These are phyloP conservation scores for Tulasnella sp. DNA, from an alignment of 768 basidiomycete genomes.

Conservation along the genomic window DNA sequence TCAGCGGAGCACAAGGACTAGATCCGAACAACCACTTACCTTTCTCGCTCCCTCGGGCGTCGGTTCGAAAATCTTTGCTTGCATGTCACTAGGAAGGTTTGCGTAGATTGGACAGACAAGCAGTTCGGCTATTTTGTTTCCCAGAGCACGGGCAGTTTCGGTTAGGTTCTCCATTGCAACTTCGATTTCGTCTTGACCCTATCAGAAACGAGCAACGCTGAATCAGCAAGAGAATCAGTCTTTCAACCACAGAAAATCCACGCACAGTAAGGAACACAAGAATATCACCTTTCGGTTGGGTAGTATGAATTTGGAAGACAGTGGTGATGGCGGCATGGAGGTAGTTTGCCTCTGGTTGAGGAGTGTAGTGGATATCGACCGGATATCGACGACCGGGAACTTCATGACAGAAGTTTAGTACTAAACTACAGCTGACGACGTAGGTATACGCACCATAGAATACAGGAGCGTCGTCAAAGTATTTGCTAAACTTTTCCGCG, in stretches of 20 bases:
- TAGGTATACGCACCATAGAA: constrained; percentile 67
- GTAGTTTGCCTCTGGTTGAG: constrained; percentile 98
- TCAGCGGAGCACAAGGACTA: neutral
- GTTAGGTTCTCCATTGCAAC: constrained; percentile 91
- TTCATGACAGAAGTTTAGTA: constrained; percentile 23
- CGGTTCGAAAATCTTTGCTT: constrained; percentile 98
- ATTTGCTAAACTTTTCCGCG: constrained; percentile 94
- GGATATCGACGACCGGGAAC: constrained; percentile 96
- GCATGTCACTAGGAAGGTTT: constrained; percentile 98
- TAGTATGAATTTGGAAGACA: constrained; percentile 97
- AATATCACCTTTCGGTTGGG: constrained; percentile 95
- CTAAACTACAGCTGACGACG: neutral
- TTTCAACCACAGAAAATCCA: neutral
- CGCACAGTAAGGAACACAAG: constrained; percentile 88
- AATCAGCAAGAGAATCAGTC: constrained; percentile 5
- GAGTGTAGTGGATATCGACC: constrained; percentile 97
- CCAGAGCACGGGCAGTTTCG: constrained; percentile 88
- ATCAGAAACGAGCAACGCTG: neutral
- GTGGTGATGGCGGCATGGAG: constrained; percentile 98
- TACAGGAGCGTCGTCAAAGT: constrained; percentile 92
- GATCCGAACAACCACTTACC: constrained; percentile 18
- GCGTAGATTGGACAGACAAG: constrained; percentile 98
- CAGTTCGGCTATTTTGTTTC: constrained; percentile 91
- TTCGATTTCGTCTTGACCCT: constrained; percentile 99
- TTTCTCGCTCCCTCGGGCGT: constrained; percentile 94